A percentile compares a stretch with the other conserved stretches of the same genome.
Conservation (phyloP, 257 asterid genomes). For the Solanum paucissectum region DNA sequence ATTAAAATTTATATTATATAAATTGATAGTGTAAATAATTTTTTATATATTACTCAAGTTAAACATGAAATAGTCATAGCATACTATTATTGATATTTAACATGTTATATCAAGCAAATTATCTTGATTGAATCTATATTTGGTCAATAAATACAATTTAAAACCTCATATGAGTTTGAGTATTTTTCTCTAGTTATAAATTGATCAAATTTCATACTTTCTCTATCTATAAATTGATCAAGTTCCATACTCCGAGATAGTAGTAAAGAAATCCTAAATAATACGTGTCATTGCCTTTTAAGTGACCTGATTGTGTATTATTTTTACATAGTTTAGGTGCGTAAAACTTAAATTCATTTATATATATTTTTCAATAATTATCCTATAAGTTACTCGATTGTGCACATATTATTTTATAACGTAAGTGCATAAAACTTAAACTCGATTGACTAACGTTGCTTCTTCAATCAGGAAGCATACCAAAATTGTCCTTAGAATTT, state of each 20-base stretch:
- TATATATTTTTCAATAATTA: not conserved
- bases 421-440: not conserved
- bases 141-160: too few species aligned
- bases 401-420: too few species aligned
- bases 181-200: not conserved
- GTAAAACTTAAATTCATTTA: not conserved
- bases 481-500: not conserved
- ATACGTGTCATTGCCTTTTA: not conserved
- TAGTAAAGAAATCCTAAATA: too few species aligned
- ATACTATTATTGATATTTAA: too few species aligned
- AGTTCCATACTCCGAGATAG: not conserved
- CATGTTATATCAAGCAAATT: not conserved
- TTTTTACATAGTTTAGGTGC: too few species aligned
- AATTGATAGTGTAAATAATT: not conserved
- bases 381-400: not conserved
- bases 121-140: not conserved
- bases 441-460: not conserved
- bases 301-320: not conserved
- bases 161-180: not conserved
- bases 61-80: not conserved
- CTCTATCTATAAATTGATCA: too few species aligned
- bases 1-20: not conserved
- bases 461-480: not conserved
- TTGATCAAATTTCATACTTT: not conserved
- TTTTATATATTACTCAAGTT: not conserved